These are phyloP conservation scores for Candida mattraensis DNA, from an alignment of 805 yeast genomes.

Conservation along the genomic window DNA sequence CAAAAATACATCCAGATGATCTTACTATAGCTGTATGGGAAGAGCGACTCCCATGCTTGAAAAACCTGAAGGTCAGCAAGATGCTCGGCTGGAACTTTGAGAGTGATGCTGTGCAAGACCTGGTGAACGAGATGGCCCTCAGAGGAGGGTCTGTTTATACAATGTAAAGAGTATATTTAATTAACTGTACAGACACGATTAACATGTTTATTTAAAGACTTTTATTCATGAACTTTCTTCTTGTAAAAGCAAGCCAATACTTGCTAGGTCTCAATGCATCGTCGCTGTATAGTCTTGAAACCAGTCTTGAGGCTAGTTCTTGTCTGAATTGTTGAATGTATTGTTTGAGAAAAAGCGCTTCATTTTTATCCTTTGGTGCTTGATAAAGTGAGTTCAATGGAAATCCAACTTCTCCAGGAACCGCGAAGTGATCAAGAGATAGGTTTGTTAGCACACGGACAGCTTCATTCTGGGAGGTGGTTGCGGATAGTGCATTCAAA, in stretches of 20 bases:
- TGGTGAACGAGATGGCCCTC: constrained; percentile 70
- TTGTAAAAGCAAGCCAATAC: constrained; percentile 93
- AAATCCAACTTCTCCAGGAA: constrained; percentile 95
- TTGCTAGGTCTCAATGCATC: constrained; percentile 70
- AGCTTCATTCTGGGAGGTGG: constrained; percentile 58
- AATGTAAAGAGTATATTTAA: constrained; percentile 21
- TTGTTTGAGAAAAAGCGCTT: constrained; percentile 73
- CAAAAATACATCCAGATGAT: constrained; percentile 85
- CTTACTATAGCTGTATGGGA: constrained; percentile 82
- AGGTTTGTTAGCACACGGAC: constrained; percentile 72
- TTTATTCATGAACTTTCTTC: constrained; percentile 95
- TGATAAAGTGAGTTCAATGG: constrained; percentile 80
- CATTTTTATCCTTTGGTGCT: constrained; percentile 72
- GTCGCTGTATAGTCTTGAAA: constrained; percentile 68
- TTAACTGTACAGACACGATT: constrained; percentile 1
- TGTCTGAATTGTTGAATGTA: constrained; percentile 94
- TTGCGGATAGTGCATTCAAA: constrained; percentile 56
- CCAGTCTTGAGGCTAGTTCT: constrained; percentile 80
- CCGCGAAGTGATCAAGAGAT: constrained; percentile 80
- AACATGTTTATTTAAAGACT: constrained; percentile 43
- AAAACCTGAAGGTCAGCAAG: constrained; percentile 64
- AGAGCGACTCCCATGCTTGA: constrained; percentile 67
- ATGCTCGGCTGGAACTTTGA: constrained; percentile 84
- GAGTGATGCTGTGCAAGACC: constrained; percentile 58
- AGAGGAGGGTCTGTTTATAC: constrained; percentile 73